These are phyloP conservation scores for Eutrema heterophyllum DNA, from an alignment of 345 rosid species.

Conservation along the genomic window DNA sequence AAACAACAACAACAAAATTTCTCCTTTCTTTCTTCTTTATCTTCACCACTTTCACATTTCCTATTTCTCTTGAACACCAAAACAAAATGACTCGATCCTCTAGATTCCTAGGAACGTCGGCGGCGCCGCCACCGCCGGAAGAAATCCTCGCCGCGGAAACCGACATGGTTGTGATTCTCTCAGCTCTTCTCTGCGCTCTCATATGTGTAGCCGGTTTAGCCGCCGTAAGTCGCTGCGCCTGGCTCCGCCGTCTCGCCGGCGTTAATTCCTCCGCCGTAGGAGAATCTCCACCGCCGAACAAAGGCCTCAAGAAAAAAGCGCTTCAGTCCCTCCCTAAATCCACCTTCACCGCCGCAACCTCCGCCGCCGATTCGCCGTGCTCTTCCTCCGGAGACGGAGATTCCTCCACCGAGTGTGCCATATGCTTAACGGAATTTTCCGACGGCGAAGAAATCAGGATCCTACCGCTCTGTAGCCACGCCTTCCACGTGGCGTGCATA, in stretches of 20 bases:
- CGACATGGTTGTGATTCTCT: slow-evolving; percentile 60
- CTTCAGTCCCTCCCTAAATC: slow-evolving; percentile 58
- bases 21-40: not conserved
- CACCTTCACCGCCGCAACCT: slow-evolving; percentile 33
- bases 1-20: not conserved
- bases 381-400: slow-evolving; percentile 7
- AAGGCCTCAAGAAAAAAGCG: slow-evolving; percentile 71
- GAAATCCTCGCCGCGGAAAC: slow-evolving; percentile 45
- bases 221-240: slow-evolving; percentile 67
- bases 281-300: slow-evolving; percentile 38
- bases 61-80: not conserved
- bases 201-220: slow-evolving; percentile 65
- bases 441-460: slow-evolving; percentile 56
- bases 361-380: slow-evolving; percentile 1
- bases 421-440: slow-evolving; percentile 48
- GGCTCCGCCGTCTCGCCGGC: slow-evolving; percentile 44
- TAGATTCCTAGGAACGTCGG: slow-evolving; percentile 33
- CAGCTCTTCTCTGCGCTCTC: slow-evolving; percentile 70
- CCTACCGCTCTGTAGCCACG: slow-evolving; percentile 54
- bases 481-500: slow-evolving; percentile 57
- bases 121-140: slow-evolving; percentile 39
- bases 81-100: slow-evolving; percentile 36
- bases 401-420: slow-evolving; percentile 46
- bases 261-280: not conserved
- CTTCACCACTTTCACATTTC: slow-evolving; percentile 6